Conservation (phyloP, 257 asterid species). For the Galeopsis tetrahit region DNA sequence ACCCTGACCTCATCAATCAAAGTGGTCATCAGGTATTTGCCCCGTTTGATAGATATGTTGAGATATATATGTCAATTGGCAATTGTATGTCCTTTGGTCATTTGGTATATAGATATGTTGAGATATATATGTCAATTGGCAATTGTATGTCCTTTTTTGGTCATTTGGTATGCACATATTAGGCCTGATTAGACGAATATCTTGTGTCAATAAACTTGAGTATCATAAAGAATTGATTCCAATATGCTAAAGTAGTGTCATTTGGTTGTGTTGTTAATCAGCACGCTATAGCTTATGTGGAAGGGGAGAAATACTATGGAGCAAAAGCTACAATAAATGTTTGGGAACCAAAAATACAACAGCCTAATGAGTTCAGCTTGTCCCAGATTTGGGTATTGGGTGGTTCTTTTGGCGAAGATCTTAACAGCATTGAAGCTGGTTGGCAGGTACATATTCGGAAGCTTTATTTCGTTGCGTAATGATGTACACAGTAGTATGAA, state of each 20-base stretch:
- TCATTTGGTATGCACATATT: too few species aligned
- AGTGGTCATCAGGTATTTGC: slow-evolving; percentile 71
- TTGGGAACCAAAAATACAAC: slow-evolving; percentile 89
- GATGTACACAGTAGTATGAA: neutral
- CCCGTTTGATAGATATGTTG: neutral
- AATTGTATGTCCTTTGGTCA: too few species aligned
- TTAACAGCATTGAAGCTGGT: slow-evolving; percentile 93
- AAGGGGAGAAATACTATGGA: slow-evolving; percentile 77
- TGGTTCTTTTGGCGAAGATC: slow-evolving; percentile 88
- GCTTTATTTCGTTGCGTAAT: slow-evolving; percentile 35
- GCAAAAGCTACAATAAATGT: slow-evolving; percentile 84
- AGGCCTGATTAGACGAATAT: too few species aligned
- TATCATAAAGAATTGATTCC: neutral
- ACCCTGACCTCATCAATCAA: slow-evolving; percentile 70
- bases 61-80: too few species aligned
- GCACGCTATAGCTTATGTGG: slow-evolving; percentile 91
- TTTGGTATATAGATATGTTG: too few species aligned
- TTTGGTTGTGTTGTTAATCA: slow-evolving; percentile 31
- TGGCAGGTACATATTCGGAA: slow-evolving; percentile 58
- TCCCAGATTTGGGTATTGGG: slow-evolving; percentile 90
- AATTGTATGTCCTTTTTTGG: too few species aligned
- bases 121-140: too few species aligned
- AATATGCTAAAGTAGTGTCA: slow-evolving; percentile 14
- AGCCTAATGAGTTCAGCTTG: slow-evolving; percentile 80
- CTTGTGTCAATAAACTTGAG: too few species aligned